Percentiles rank a stretch among this genome's conserved stretches.
Evolutionary conservation across 768 basidiomycete genomes (phyloP).

Genomic region (Naganishia vishniacii): DNA sequence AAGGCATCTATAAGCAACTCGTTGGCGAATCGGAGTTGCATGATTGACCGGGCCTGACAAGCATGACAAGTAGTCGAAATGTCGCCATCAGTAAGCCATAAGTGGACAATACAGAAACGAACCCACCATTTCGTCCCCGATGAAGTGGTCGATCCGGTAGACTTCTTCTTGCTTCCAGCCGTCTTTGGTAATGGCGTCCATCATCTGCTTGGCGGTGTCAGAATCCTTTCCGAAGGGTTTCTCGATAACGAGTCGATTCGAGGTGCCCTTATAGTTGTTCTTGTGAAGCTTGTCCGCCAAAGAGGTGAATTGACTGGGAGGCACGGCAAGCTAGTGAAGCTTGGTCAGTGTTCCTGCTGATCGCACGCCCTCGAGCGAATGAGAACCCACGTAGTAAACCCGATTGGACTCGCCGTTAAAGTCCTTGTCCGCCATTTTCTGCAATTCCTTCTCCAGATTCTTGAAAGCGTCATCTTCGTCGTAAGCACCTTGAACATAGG

Average conservation of each 20-base stretch:
- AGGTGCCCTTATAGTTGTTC: slow-evolving; percentile 22
- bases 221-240: slow-evolving; percentile 36
- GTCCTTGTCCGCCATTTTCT: slow-evolving; percentile 22
- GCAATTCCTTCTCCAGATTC: slow-evolving; percentile 29
- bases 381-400: slow-evolving; percentile 28
- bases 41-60: slow-evolving; percentile 15
- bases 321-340: slow-evolving; percentile 28
- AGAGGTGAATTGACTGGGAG: slow-evolving; percentile 30
- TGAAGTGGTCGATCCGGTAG: slow-evolving; percentile 32
- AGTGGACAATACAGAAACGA: too few relatives aligned
- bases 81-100: too few relatives aligned
- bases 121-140: slow-evolving; percentile 31
- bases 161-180: slow-evolving; percentile 32
- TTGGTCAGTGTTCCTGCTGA: neutral
- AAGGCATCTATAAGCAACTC: slow-evolving; percentile 22
- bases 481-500: slow-evolving; percentile 28
- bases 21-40: slow-evolving; percentile 27
- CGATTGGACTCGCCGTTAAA: slow-evolving; percentile 29
- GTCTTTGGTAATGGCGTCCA: slow-evolving; percentile 27
- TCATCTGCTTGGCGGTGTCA: slow-evolving; percentile 29
- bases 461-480: slow-evolving; percentile 32
- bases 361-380: neutral
- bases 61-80: neutral
- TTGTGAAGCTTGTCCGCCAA: slow-evolving; percentile 29
- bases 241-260: slow-evolving; percentile 30